These are phyloP conservation scores for Beauveria pseudobassiana DNA, from an alignment of 2,329 filamentous ascomycete genomes.

Conservation along the genomic window DNA sequence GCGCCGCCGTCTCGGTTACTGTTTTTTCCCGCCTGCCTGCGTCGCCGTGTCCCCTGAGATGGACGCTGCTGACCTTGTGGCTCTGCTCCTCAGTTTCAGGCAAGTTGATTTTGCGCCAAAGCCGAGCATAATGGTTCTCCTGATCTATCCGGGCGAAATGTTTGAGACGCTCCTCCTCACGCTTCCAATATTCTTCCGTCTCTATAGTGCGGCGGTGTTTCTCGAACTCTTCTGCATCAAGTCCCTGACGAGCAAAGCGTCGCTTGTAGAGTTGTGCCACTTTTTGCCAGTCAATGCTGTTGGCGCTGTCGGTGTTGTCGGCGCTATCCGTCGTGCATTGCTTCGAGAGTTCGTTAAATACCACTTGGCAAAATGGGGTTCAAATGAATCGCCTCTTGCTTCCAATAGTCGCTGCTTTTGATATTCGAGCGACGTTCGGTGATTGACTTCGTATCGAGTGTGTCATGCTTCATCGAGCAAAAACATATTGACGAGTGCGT, in stretches of 20 bases:
- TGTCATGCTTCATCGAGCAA: too few species aligned
- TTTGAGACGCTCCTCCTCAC: not conserved
- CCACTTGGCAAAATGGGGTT: not conserved
- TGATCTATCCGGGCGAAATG: not conserved
- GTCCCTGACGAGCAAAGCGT: not conserved
- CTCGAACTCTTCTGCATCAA: not conserved
- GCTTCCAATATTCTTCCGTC: too few species aligned
- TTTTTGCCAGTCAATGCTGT: not conserved
- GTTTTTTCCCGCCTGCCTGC: not conserved
- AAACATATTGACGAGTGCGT: too few species aligned
- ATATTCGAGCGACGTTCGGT: too few species aligned
- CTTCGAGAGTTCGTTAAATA: not conserved
- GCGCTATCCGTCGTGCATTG: not conserved
- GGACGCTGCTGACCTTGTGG: not conserved
- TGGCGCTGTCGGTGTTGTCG: not conserved
- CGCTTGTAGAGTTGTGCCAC: not conserved
- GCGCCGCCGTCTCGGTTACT: not conserved
- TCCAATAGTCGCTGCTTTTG: not conserved
- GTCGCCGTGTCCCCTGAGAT: not conserved
- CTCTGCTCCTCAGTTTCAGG: not conserved
- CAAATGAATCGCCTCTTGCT: not conserved
- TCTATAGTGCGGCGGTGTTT: not conserved
- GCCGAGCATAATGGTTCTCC: not conserved
- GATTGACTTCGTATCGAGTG: too few species aligned
- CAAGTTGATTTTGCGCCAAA: not conserved